Evolutionary conservation across 2,329 filamentous ascomycete genomes (phyloP).

Genomic region (Calonectria hongkongensis): DNA sequence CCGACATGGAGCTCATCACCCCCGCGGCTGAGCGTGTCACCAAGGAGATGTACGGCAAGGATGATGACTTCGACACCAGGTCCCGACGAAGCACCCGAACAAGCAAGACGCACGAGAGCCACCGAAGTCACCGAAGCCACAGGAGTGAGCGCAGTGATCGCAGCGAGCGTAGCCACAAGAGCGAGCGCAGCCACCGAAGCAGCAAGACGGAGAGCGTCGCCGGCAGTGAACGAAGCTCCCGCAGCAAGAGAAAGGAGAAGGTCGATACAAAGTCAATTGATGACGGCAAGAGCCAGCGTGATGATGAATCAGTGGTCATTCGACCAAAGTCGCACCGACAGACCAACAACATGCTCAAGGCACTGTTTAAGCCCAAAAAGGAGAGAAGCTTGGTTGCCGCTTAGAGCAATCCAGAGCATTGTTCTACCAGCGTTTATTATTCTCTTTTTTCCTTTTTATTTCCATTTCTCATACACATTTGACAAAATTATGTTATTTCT

Average conservation of each 20-base stretch:
- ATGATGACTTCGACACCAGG: slow-evolving; percentile 65
- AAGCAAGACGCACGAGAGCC: slow-evolving; percentile 55
- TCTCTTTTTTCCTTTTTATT: slow-evolving; percentile 14
- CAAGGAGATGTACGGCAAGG: slow-evolving; percentile 58
- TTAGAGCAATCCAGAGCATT: slow-evolving; percentile 43
- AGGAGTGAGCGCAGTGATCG: slow-evolving; percentile 56
- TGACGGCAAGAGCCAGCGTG: slow-evolving; percentile 57
- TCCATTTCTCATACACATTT: slow-evolving; percentile 18
- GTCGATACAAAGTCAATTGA: slow-evolving; percentile 60
- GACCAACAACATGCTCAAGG: slow-evolving; percentile 73
- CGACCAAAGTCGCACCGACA: slow-evolving; percentile 69
- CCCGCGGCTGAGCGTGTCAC: slow-evolving; percentile 71
- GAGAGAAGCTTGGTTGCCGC: slow-evolving; percentile 59
- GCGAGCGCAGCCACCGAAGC: slow-evolving; percentile 48
- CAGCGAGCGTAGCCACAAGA: slow-evolving; percentile 55
- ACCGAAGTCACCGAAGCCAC: slow-evolving; percentile 55
- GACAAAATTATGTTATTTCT: slow-evolving; percentile 30
- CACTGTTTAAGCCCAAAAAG: slow-evolving; percentile 73
- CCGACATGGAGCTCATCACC: slow-evolving; percentile 75
- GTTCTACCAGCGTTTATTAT: slow-evolving; percentile 9
- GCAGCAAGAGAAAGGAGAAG: slow-evolving; percentile 57
- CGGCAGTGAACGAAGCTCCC: slow-evolving; percentile 60
- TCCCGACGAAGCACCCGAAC: slow-evolving; percentile 60
- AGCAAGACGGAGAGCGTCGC: slow-evolving; percentile 60
- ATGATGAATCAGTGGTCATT: slow-evolving; percentile 65